Base-by-base conservation (phyloP, 2,329 filamentous ascomycete genomes). In the Periglandula ipomoeae region DNA sequence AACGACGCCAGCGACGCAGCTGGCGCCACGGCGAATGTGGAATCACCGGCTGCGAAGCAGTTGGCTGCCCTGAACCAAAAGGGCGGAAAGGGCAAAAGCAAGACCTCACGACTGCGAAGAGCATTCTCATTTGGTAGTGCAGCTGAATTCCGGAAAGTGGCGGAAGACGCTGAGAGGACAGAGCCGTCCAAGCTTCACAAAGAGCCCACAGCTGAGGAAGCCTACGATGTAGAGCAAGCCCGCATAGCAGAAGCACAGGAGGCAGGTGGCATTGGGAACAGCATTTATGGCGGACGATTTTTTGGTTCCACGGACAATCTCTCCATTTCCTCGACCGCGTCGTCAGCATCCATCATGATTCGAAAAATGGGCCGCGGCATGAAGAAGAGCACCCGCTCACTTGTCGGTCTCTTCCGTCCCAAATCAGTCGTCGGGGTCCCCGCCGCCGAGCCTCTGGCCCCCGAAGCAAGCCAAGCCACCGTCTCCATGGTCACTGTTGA, bases 351-450 rank as follows among this genome's bases (percentile, higher is more conserved):
- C 26, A 82, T 94, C 58, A 94, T 94, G 88, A 86, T 98, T 56
- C 83, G 93, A 47, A 98, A 98, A 72, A 98, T 98, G 93, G 93
- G 93, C 49, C 89, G 89, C 55, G 90, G 91, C n/a, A 86, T 97
- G 82, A 97, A 95, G 77, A 94, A 93, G 69, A 85, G 89, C 46
- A 86, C 85, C 17, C 80, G 90, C 43, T 96, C 90, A 22, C 79
- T 98, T 47, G 94, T 94, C 56, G 93, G 93, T 23, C 75, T 98
- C 7, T 98, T 98, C 72, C 79, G 93, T 53, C 91, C 93, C 0
- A 98, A 97, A 66, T 97, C 91, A 1, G 76, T 95, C 15, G 79
- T 91, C 58, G 90, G 89, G 27, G 81, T 85, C 19, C 81, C 87
- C 17, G 75, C 82, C 27, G 80, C 84, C 3, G 89, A 95, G 57